Base-by-base conservation (phyloP, 345 rosid genomes). In the Stellera chamaejasme region DNA sequence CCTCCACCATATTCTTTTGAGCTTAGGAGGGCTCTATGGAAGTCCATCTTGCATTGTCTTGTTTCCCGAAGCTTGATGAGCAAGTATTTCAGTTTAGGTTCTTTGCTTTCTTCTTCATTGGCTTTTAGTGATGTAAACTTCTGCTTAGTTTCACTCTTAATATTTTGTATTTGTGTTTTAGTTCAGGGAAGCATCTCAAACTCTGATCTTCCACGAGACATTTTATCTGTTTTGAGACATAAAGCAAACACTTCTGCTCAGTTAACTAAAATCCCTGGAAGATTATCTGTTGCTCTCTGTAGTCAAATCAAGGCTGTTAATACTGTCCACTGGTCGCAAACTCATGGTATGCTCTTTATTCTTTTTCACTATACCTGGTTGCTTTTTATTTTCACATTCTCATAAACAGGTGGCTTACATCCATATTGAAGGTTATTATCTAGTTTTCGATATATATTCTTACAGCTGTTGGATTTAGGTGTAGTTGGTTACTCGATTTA, bases 271-370 rank as follows among this genome's bases (percentile, higher is more conserved):
- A 59, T 73, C 56, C 81, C 89, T 10, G 56, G 75, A 60, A 80
- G 73, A 67, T 69, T 77, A 49, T 61, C 86, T 12, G 15, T 76
- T 60, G 62, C 85, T 57, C 75, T 89, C 23, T 47, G 47, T 61
- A 67, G 84, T 16, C 92, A 89, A 56, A 67, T 73, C 36, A 89
- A 83, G 72, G 85, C 96, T 60, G 85, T 83, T 60, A 89, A 79
- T 55, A 74, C 92, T 15, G 66, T 89, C 55, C 68, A 73, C 63
- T 87, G 97, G 94, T 89, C 90, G 16, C 64, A 77, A 50, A 75
- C n/a, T 67, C 90, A 84, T 65, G 77, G 97, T 89, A 79, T 62
- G 78, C 45, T 64, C 70, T 15, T 25, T 48, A 39, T 15, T 46
- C 50, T 23, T 1, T 23, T 44, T 13, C 25, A 11, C 15, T 52